A percentile compares a stretch with the other conserved stretches of the same genome.
Conservation (phyloP, 805 yeast species). For the Suhomyces pyralidae region DNA sequence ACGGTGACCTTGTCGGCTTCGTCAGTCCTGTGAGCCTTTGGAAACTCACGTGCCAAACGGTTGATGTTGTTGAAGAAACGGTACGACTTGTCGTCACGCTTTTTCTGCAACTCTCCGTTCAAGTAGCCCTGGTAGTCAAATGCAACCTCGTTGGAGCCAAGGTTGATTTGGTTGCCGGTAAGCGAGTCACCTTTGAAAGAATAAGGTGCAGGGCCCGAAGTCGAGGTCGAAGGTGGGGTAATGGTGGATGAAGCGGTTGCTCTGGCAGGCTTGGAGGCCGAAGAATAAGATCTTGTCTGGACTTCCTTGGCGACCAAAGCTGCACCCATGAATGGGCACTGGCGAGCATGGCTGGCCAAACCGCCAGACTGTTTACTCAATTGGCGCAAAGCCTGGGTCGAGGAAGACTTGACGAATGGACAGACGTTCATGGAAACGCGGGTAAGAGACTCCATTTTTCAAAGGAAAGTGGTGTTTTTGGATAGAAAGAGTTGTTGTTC, state of each 20-base stretch:
- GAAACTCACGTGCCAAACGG: slow-evolving; percentile 91
- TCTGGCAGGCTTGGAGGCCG: slow-evolving; percentile 42
- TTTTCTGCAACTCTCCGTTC: slow-evolving; percentile 61
- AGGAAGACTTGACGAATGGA: slow-evolving; percentile 71
- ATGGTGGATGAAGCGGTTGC: slow-evolving; percentile 42
- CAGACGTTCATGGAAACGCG: slow-evolving; percentile 76
- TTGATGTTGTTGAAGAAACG: slow-evolving; percentile 96
- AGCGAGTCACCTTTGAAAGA: slow-evolving; percentile 28
- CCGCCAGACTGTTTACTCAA: slow-evolving; percentile 43
- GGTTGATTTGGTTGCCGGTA: slow-evolving; percentile 21
- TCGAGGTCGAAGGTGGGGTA: slow-evolving; percentile 38
- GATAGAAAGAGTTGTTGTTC: not conserved
- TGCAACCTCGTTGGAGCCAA: slow-evolving; percentile 46
- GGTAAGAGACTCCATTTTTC: slow-evolving; percentile 73
- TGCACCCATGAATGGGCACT: slow-evolving; percentile 89
- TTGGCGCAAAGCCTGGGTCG: slow-evolving; percentile 58
- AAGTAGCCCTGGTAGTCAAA: slow-evolving; percentile 76
- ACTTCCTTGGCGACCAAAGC: slow-evolving; percentile 53
- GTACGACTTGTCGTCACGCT: slow-evolving; percentile 86
- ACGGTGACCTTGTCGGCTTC: slow-evolving; percentile 88
- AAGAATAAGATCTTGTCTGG: slow-evolving; percentile 41
- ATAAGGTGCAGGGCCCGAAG: slow-evolving; percentile 30
- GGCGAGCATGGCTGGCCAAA: slow-evolving; percentile 58
- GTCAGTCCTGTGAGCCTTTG: slow-evolving; percentile 78
- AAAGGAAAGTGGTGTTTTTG: not conserved